Evolutionary conservation across 768 basidiomycete species (phyloP).

Genomic region (Tricholoma terreum): DNA sequence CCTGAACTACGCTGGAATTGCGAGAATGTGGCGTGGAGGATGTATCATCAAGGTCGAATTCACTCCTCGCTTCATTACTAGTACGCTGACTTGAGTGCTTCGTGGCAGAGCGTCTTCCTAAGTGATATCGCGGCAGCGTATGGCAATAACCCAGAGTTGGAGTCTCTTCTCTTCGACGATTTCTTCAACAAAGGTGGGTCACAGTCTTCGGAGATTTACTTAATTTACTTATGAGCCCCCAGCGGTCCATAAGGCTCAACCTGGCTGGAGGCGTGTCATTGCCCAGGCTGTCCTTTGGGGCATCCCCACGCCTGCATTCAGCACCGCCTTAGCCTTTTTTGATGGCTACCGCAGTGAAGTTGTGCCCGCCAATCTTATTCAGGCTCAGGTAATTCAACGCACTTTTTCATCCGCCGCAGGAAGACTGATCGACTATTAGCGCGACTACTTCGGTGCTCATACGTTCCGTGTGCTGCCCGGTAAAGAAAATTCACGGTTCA

Average conservation of each 20-base stretch:
- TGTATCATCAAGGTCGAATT: slow-evolving; percentile 89
- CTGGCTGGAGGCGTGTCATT: slow-evolving; percentile 96
- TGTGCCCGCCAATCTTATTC: slow-evolving; percentile 90
- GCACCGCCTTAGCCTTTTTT: slow-evolving; percentile 97
- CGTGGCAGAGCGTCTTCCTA: slow-evolving; percentile 78
- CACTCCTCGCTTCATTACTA: not conserved
- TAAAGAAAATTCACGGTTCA: slow-evolving; percentile 82
- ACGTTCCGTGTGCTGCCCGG: slow-evolving; percentile 94
- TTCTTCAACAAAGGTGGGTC: slow-evolving; percentile 90
- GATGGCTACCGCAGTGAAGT: slow-evolving; percentile 97
- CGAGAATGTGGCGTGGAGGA: slow-evolving; percentile 99
- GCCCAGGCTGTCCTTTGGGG: slow-evolving; percentile 98
- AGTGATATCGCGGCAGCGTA: slow-evolving; percentile 91
- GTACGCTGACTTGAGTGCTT: not conserved
- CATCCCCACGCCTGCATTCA: slow-evolving; percentile 96
- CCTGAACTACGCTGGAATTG: slow-evolving; percentile 97
- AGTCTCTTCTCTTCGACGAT: slow-evolving; percentile 92
- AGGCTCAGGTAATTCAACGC: slow-evolving; percentile 67
- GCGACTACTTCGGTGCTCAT: slow-evolving; percentile 99
- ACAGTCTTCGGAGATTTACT: not conserved
- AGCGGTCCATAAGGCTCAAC: slow-evolving; percentile 93
- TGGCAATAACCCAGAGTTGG: slow-evolving; percentile 76
- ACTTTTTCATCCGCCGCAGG: not conserved
- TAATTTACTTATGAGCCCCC: slow-evolving; percentile 4
- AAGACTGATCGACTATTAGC: slow-evolving; percentile 36